phyloP scores from a whole-genome alignment of 805 yeast genomes.

The Kuraishia borneana region DNA sequence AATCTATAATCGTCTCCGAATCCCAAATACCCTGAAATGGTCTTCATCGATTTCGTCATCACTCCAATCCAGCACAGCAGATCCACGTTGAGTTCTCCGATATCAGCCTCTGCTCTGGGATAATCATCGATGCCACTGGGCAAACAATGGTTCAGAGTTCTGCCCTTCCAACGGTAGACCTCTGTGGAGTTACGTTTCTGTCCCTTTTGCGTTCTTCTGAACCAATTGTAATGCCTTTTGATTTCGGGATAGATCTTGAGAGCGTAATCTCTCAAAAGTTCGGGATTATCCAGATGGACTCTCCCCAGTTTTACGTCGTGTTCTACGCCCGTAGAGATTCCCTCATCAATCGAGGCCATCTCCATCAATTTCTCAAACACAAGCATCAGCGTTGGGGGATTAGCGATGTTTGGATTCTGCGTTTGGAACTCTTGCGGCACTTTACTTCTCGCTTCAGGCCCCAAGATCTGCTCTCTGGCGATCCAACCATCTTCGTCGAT shows the following conservation, averaged over 20 bases:
- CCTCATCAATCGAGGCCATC: constrained; percentile 13
- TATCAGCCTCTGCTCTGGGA: constrained; percentile 75
- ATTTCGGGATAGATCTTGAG: constrained; percentile 64
- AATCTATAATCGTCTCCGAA: constrained; percentile 43
- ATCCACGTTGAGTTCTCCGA: constrained; percentile 87
- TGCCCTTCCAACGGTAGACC: constrained; percentile 88
- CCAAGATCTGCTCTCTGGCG: constrained; percentile 89
- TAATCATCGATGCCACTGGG: constrained; percentile 95
- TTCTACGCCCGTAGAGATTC: constrained; percentile 7
- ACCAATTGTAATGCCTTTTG: constrained; percentile 74
- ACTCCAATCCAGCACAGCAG: constrained; percentile 88
- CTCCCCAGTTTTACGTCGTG: constrained; percentile 31
- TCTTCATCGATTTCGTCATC: constrained; percentile 74
- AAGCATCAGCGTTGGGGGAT: constrained; percentile 89
- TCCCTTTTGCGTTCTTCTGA: constrained; percentile 72
- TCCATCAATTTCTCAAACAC: constrained; percentile 49
- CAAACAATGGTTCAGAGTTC: constrained; percentile 73
- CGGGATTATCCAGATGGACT: constrained; percentile 46
- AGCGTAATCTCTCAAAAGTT: constrained; percentile 48
- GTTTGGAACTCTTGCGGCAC: constrained; percentile 78
- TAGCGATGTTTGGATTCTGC: constrained; percentile 85
- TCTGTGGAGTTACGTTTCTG: constrained; percentile 43
- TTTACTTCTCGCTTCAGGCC: constrained; percentile 78
- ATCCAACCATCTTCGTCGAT: constrained; percentile 95
- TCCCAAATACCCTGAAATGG: constrained; percentile 55